Percentiles rank a stretch among this genome's conserved stretches.
These are phyloP conservation scores for Arthrobotrys pseudoclavata DNA, from an alignment of 2,329 filamentous ascomycete genomes.

Conservation along the genomic window DNA sequence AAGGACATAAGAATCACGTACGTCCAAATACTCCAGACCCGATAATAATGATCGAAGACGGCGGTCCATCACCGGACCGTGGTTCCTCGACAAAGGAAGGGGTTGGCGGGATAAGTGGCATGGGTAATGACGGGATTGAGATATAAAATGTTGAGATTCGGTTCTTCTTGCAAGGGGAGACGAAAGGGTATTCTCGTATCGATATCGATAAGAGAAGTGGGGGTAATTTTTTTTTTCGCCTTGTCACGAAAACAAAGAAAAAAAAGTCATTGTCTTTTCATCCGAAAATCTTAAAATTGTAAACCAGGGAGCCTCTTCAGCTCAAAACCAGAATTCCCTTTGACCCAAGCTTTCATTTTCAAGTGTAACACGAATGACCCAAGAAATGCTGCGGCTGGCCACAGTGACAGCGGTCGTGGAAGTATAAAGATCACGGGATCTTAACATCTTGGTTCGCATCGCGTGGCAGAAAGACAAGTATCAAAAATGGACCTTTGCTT, in stretches of 20 bases:
- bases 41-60: conserved; percentile 74
- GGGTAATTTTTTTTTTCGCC: conserved; percentile 4
- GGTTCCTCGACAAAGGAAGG: conserved; percentile 40
- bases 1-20: conserved; percentile 66
- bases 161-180: conserved; percentile 17
- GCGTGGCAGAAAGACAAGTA: conserved; percentile 20
- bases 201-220: conserved; percentile 32
- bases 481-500: conserved; percentile 21
- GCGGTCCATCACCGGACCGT: conserved; percentile 25
- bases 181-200: conserved; percentile 16
- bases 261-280: background rate
- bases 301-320: conserved; percentile 8
- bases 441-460: background rate
- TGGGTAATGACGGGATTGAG: conserved; percentile 31
- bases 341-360: background rate
- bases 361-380: conserved; percentile 12
- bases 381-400: conserved; percentile 19
- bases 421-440: conserved; percentile 25
- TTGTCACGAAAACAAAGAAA: conserved; percentile 27
- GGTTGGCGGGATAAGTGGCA: conserved; percentile 34
- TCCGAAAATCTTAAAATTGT: conserved; percentile 30
- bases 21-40: conserved; percentile 77
- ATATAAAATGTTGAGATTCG: conserved; percentile 32
- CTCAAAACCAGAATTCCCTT: conserved; percentile 9
- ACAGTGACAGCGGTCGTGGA: background rate